Conservation (phyloP, 768 basidiomycete species). For the Termitomyces sp. region DNA sequence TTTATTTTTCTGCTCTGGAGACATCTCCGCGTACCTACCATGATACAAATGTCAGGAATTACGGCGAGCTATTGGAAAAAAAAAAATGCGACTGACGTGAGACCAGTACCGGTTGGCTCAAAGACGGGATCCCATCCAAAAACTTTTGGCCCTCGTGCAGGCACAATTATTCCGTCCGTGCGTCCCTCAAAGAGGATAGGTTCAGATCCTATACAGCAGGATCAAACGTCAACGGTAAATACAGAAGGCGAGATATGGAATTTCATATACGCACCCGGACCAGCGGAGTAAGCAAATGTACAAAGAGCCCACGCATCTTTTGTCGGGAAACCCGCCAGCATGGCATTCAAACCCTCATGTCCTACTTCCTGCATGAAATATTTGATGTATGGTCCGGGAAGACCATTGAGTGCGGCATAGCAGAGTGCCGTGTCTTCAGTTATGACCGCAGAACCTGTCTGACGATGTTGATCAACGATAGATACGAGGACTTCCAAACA, state of each 20-base stretch:
- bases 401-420: slow-evolving; percentile 82
- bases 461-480: neutral
- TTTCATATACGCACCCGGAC: slow-evolving; percentile 46
- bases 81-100: slow-evolving; percentile 56
- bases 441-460: slow-evolving; percentile 49
- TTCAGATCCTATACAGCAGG: slow-evolving; percentile 41
- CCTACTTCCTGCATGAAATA: slow-evolving; percentile 82
- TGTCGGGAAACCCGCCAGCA: slow-evolving; percentile 74
- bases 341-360: slow-evolving; percentile 84
- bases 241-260: too few relatives aligned
- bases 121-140: slow-evolving; percentile 96
- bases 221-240: neutral
- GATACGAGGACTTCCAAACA: neutral
- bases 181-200: slow-evolving; percentile 78
- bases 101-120: slow-evolving; percentile 67
- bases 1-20: slow-evolving; percentile 59
- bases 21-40: slow-evolving; percentile 75
- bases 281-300: slow-evolving; percentile 92
- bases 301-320: slow-evolving; percentile 87
- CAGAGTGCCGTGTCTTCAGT: slow-evolving; percentile 96
- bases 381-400: slow-evolving; percentile 98
- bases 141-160: slow-evolving; percentile 66
- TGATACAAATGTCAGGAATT: slow-evolving; percentile 3
- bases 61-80: neutral
- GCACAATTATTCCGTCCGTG: slow-evolving; percentile 88